Conservation (phyloP, 306 rosid species). For the Mimosa bimucronata region DNA sequence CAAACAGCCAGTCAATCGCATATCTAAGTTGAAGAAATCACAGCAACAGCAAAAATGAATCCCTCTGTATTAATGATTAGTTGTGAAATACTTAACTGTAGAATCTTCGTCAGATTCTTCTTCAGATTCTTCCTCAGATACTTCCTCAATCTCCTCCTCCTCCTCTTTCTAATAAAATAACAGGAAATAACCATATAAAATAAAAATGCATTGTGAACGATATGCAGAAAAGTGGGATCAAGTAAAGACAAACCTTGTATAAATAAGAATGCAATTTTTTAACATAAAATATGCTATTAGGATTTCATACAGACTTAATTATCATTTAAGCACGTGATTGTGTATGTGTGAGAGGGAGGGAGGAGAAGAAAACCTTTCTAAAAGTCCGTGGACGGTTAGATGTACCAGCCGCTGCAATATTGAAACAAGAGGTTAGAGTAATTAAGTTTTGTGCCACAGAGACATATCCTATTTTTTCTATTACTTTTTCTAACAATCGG, state of each 20-base stretch:
- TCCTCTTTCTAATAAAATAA: conserved; percentile 54
- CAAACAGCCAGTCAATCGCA: conserved; percentile 29
- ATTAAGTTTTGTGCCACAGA: neutral
- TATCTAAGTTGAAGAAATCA: neutral
- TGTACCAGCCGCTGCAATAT: conserved; percentile 81
- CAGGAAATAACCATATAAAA: conserved; percentile 28
- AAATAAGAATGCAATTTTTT: neutral
- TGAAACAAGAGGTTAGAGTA: conserved; percentile 35
- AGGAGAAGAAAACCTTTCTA: conserved; percentile 56
- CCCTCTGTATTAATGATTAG: conserved; percentile 17
- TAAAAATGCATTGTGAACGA: conserved; percentile 5
- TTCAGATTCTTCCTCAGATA: conserved; percentile 52
- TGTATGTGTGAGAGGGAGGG: neutral
- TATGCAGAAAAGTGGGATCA: neutral
- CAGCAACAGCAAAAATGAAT: neutral
- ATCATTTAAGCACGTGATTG: neutral
- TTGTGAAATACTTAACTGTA: conserved; percentile 48
- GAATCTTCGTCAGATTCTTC: conserved; percentile 68
- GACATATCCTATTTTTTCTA: neutral
- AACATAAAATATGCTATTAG: neutral
- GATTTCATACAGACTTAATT: neutral
- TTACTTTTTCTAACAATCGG: neutral
- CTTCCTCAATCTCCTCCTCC: conserved; percentile 53
- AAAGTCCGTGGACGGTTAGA: conserved; percentile 80
- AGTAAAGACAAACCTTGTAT: neutral